These are phyloP conservation scores for Juglanconis oblonga DNA, from an alignment of 2,329 filamentous ascomycete species.

Conservation along the genomic window DNA sequence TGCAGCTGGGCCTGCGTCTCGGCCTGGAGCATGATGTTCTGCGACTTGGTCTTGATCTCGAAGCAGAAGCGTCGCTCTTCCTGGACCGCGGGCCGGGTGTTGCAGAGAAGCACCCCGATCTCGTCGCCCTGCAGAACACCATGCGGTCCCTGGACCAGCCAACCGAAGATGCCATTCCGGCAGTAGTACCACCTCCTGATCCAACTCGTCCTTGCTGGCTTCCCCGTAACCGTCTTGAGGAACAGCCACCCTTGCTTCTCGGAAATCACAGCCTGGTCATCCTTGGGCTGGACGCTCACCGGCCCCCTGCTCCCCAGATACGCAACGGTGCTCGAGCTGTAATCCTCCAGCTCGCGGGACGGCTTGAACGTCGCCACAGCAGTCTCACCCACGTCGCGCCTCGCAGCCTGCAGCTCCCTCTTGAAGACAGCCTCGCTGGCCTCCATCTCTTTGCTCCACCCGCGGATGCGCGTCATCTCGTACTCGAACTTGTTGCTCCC, in stretches of 20 bases:
- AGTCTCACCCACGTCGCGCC: slow-evolving; percentile 77
- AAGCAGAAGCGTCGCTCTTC: slow-evolving; percentile 97
- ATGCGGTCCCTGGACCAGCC: slow-evolving; percentile 78
- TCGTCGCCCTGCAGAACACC: slow-evolving; percentile 95
- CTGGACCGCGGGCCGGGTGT: slow-evolving; percentile 82
- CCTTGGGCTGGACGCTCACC: slow-evolving; percentile 57
- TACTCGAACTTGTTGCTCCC: slow-evolving; percentile 65
- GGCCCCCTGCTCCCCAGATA: slow-evolving; percentile 73
- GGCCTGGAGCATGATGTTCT: slow-evolving; percentile 83
- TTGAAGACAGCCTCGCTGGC: slow-evolving; percentile 79
- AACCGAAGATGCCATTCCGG: slow-evolving; percentile 93
- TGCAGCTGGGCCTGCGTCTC: slow-evolving; percentile 91
- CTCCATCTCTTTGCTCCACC: slow-evolving; percentile 95
- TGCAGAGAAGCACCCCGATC: slow-evolving; percentile 91
- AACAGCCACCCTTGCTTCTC: slow-evolving; percentile 98
- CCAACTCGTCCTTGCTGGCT: slow-evolving; percentile 88
- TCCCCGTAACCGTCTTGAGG: slow-evolving; percentile 75
- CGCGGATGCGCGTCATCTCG: slow-evolving; percentile 88
- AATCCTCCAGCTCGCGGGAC: slow-evolving; percentile 89
- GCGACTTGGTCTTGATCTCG: slow-evolving; percentile 96
- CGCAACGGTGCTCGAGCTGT: slow-evolving; percentile 84
- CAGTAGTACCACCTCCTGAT: slow-evolving; percentile 92
- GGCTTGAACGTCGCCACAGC: slow-evolving; percentile 71
- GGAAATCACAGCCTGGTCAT: slow-evolving; percentile 47
- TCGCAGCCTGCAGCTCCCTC: slow-evolving; percentile 73